Evolutionary conservation across 2,329 filamentous ascomycete genomes (phyloP).

Genomic region (Teratosphaeriaceae sp.): DNA sequence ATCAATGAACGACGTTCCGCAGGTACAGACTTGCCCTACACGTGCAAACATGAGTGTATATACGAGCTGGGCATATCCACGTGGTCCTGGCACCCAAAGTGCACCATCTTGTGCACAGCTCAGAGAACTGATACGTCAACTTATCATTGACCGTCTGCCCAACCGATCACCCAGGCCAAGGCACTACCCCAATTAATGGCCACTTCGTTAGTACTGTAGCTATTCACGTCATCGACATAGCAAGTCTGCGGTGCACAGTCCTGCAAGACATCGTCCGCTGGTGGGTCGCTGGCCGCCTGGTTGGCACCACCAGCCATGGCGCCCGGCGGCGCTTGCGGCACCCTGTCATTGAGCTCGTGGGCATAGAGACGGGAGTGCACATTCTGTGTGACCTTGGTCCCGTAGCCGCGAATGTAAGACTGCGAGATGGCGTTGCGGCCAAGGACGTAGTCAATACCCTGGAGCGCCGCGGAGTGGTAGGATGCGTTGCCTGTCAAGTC

Average conservation of each 20-base stretch:
- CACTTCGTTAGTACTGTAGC: slow-evolving; percentile 8
- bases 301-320: slow-evolving; percentile 7
- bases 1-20: no score
- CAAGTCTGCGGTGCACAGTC: slow-evolving; percentile 7
- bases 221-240: slow-evolving; percentile 9
- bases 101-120: no score
- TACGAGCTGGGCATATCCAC: no score
- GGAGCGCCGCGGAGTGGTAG: slow-evolving; percentile 5
- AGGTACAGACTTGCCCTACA: no score
- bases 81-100: no score
- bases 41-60: no score
- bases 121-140: no score
- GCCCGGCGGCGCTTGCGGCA: slow-evolving; percentile 7
- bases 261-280: slow-evolving; percentile 9
- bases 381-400: slow-evolving; percentile 7
- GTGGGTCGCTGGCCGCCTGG: slow-evolving; percentile 5
- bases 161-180: slow-evolving; percentile 6
- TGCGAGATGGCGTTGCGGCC: slow-evolving; percentile 9
- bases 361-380: slow-evolving; percentile 9
- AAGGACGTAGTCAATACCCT: slow-evolving; percentile 8
- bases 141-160: slow-evolving; percentile 6
- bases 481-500: slow-evolving; percentile 6
- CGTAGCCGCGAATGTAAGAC: slow-evolving; percentile 8
- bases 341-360: slow-evolving; percentile 3
- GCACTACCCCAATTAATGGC: slow-evolving; percentile 8